Base-by-base conservation (phyloP, 331 rosid species). In the Rhamnella rubrinervis region DNA sequence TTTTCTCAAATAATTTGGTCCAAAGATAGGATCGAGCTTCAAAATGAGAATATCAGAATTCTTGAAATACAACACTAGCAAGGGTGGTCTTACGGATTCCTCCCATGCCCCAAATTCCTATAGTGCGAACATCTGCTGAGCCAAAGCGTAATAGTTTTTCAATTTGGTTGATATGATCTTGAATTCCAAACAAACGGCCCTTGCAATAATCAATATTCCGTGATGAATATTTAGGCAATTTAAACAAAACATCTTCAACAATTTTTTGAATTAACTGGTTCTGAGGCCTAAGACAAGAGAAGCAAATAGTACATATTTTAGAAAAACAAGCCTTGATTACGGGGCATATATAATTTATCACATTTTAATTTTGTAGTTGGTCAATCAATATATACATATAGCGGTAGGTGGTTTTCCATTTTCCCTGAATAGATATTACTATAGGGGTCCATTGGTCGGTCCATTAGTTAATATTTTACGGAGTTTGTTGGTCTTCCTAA, bases 41-140 rank as follows among this genome's bases (percentile, higher is more conserved):
- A 65, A 65, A 65, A 5, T 25, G 23, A 26, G 16, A 6, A 23
- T 41, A 7, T 41, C 11, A 14, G 15, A 65, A 5, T 6, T 20
- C 18, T 6, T 65, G 6, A 6, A 5, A 65, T 6, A 44, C 7
- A 46, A 7, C 40, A 25, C 31, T 46, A 7, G 56, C 68, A 21
- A 65, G 8, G 12, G 57, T 65, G 25, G 68, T 65, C 31, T 63
- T 63, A 5, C 68, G 55, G 18, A 63, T 63, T 5, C 68, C 68
- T 39, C 26, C 21, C 68, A 20, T 65, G 40, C 68, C 68, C 40
- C 68, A 64, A 21, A 64, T 46, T 6, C 68, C 68, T 46, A 64
- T 25, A 31, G 23, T 23, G 2, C 37, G 55, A 25, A 44, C 26
- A 15, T 46, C 14, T 21, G 14, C 9, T 15, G 55, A 46, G 4